phyloP scores from a whole-genome alignment of 441 rosid species.

The Heliophila coronopifolia region DNA sequence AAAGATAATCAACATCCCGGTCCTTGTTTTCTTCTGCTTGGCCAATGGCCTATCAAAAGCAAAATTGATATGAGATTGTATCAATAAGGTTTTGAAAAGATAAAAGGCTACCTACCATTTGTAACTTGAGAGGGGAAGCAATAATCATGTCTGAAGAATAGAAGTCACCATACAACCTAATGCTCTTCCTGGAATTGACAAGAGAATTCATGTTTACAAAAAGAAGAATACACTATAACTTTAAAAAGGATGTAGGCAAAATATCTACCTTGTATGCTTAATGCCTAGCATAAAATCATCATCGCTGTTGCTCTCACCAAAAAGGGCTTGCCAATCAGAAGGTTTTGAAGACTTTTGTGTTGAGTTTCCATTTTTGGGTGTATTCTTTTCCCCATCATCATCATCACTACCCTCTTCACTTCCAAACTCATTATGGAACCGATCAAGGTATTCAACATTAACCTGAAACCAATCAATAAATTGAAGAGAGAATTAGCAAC shows the following conservation, averaged over 20 bases:
- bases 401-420: constrained; percentile 46
- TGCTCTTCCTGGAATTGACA: constrained; percentile 56
- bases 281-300: constrained; percentile 85
- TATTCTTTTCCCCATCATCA: constrained; percentile 28
- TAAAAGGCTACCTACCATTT: constrained; percentile 41
- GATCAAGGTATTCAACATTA: constrained; percentile 72
- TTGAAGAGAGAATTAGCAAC: constrained; percentile 1
- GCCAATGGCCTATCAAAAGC: constrained; percentile 59
- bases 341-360: constrained; percentile 63
- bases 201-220: constrained; percentile 4
- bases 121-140: constrained; percentile 80
- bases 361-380: constrained; percentile 21
- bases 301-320: constrained; percentile 44
- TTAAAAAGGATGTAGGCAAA: background rate
- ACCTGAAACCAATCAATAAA: constrained; percentile 41
- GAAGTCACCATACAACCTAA: constrained; percentile 75
- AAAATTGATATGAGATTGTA: background rate
- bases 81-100: background rate
- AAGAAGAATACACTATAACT: background rate
- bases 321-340: constrained; percentile 72
- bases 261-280: constrained; percentile 73
- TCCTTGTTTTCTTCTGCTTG: constrained; percentile 60
- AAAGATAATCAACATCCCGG: constrained; percentile 69
- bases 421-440: constrained; percentile 73
- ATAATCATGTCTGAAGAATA: constrained; percentile 85